Evolutionary conservation across 2,329 filamentous ascomycete species (phyloP).

Genomic region (Cercospora sojina): DNA sequence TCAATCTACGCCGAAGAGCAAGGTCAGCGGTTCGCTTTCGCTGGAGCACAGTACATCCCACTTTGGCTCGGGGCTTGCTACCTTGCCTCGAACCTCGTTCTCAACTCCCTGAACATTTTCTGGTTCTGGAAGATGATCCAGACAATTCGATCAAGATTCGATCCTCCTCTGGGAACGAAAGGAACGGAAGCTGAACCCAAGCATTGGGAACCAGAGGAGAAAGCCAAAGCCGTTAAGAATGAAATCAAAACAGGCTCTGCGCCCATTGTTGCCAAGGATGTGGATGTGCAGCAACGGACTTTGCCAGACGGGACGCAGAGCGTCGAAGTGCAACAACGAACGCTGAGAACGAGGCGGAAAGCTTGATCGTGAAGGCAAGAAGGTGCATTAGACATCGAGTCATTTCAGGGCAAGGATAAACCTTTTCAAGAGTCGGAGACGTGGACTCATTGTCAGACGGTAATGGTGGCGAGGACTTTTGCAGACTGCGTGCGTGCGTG

Average conservation of each 20-base stretch:
- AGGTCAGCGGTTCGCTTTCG: constrained; percentile 33
- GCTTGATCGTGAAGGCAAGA: constrained; percentile 13
- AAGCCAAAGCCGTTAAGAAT: constrained; percentile 18
- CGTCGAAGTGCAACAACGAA: constrained; percentile 23
- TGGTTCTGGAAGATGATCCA: constrained; percentile 88
- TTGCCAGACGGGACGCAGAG: constrained; percentile 24
- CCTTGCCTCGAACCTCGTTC: constrained; percentile 65
- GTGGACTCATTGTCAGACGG: background rate
- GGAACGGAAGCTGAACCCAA: constrained; percentile 31
- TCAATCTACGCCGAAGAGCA: constrained; percentile 29
- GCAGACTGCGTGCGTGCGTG: background rate
- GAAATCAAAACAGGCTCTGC: background rate
- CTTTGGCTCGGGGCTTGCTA: constrained; percentile 69
- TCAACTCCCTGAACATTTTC: constrained; percentile 76
- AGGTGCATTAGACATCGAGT: background rate
- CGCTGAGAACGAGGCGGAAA: constrained; percentile 28
- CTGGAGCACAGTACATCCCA: constrained; percentile 51
- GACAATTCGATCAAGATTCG: constrained; percentile 74
- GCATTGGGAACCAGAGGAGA: constrained; percentile 31
- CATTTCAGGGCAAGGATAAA: background rate
- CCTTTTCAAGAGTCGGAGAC: background rate
- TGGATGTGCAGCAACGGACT: constrained; percentile 17
- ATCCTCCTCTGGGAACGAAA: constrained; percentile 53
- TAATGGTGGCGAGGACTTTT: background rate
- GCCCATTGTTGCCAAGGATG: constrained; percentile 26